Base-by-base conservation (phyloP, 225 moss, liverwort and hornwort species). In the Polytrichum formosum region DNA sequence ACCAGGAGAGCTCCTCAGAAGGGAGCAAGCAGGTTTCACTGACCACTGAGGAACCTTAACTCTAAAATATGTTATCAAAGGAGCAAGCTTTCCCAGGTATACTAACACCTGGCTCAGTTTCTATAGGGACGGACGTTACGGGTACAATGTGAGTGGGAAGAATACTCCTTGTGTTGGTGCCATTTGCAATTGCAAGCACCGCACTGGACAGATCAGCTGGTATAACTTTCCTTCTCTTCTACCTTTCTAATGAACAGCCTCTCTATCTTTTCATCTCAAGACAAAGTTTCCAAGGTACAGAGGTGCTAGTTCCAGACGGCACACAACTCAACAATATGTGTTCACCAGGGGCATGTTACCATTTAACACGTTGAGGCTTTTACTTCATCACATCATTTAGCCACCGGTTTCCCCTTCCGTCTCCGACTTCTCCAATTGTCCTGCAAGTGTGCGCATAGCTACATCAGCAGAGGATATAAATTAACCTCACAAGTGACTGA, bases 351-450 rank as follows among this genome's bases (percentile, higher is more conserved):
- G 62, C 23, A 60, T 67, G 53, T 7, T 55, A 37, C 67, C 54
- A 26, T 53, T 71, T 23, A 68, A 67, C 56, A 20, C n/a, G 60
- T 64, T 4, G 26, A 46, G 46, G 67, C 73, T 58, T 72, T 75
- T 61, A 53, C 54, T 58, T 64, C 29, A 30, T 72, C 75, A 28
- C n/a, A 31, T 84, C 72, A 79, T 68, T 69, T 79, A 76, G 67
- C 78, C 68, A 71, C 73, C 75, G 68, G 37, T 68, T 74, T 83
- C 72, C 53, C 81, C 76, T 72, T 79, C 7, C 65, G 21, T 55
- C 73, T 78, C 59, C 86, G 80, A 53, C 73, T 83, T 64, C 78
- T 86, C 86, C 80, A 80, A 23, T 69, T 87, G 37, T 87, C 86
- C 86, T 87, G 86, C 66, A 56, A 76, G 6, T 46, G 46, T 46